A percentile compares a stretch with the other conserved stretches of the same genome.
These are phyloP conservation scores for Penicillium sp. DNA, from an alignment of 2,329 filamentous ascomycete species.

Conservation along the genomic window DNA sequence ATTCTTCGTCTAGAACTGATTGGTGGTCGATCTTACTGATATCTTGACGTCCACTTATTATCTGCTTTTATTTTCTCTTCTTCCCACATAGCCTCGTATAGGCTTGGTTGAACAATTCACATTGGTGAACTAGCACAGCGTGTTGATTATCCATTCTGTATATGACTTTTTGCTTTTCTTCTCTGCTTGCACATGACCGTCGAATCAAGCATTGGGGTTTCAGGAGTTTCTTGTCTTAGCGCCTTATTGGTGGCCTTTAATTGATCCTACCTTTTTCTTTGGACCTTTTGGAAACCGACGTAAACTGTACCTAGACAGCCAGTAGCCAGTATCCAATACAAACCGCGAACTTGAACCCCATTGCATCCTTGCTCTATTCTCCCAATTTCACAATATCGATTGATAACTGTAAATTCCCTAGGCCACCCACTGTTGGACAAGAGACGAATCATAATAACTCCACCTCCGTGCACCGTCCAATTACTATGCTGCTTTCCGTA, in stretches of 20 bases:
- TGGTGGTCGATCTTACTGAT: slow-evolving; percentile 18
- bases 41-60: slow-evolving; percentile 18
- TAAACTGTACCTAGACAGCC: background rate
- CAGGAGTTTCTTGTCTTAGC: slow-evolving; percentile 8
- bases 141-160: slow-evolving; percentile 22
- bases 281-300: background rate
- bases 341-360: background rate
- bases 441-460: too few species aligned
- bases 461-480: too few species aligned
- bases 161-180: slow-evolving; percentile 19
- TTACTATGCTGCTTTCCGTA: too few species aligned
- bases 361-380: too few species aligned
- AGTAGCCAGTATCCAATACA: background rate
- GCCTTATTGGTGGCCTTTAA: slow-evolving; percentile 10
- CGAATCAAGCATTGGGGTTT: slow-evolving; percentile 13
- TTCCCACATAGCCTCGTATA: slow-evolving; percentile 1
- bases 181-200: slow-evolving; percentile 12
- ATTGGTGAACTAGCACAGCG: slow-evolving; percentile 23
- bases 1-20: slow-evolving; percentile 4
- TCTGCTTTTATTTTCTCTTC: slow-evolving; percentile 11
- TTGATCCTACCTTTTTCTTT: background rate
- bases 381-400: too few species aligned
- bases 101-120: background rate
- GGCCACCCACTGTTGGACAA: too few species aligned
- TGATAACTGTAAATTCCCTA: too few species aligned